phyloP scores from a whole-genome alignment of 495 filamentous ascomycete species.

The Platismatia glauca region DNA sequence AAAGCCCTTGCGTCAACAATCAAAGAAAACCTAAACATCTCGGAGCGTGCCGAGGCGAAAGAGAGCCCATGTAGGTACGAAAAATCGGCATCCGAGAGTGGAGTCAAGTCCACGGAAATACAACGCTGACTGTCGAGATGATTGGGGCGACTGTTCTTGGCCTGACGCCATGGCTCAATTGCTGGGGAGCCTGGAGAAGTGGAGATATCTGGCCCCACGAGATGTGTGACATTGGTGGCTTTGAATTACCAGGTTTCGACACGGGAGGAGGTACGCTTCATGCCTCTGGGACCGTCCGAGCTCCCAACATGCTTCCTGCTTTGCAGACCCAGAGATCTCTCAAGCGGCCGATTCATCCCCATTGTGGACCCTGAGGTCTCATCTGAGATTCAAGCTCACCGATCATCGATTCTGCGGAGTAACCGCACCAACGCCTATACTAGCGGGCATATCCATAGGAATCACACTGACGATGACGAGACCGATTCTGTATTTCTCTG shows the following conservation, averaged over 20 bases:
- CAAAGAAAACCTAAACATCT: not conserved
- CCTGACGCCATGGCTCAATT: not conserved
- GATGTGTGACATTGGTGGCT: conserved; percentile 3
- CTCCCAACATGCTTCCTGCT: conserved; percentile 3
- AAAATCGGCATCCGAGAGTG: not conserved
- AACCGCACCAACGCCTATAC: not conserved
- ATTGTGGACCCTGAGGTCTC: not conserved
- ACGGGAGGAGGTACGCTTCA: conserved; percentile 12
- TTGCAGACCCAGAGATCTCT: not conserved
- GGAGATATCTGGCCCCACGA: not conserved
- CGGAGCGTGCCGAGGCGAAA: conserved; percentile 1
- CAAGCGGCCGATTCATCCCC: not conserved
- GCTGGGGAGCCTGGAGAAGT: not conserved
- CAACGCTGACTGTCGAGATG: not conserved
- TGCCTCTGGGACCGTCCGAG: conserved; percentile 2
- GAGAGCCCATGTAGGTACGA: not conserved
- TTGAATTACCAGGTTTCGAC: conserved; percentile 17
- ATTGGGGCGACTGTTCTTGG: not conserved
- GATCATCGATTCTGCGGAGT: not conserved
- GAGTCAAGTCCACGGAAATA: not conserved
- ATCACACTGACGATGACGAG: not conserved
- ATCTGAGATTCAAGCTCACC: not conserved
- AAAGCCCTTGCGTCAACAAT: not conserved
- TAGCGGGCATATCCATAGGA: not conserved
- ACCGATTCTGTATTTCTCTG: not conserved